Percentiles rank a stretch among this genome's conserved stretches.
These are phyloP conservation scores for Myriosclerotinia duriaeana DNA, from an alignment of 2,329 filamentous ascomycete species.

Conservation along the genomic window DNA sequence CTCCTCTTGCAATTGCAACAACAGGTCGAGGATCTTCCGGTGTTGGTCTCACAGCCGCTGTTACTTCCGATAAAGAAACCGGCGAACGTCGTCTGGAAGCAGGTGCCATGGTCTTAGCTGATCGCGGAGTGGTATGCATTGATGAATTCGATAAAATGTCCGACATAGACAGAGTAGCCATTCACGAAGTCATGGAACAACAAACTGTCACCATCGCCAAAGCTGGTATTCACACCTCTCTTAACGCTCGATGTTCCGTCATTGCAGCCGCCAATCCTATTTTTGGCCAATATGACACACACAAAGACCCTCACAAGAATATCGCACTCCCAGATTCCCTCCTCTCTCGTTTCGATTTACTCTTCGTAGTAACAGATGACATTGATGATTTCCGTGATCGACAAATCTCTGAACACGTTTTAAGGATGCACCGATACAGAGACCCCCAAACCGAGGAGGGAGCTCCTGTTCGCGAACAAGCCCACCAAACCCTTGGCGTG, in stretches of 20 bases:
- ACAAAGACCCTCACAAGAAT: conserved; percentile 98
- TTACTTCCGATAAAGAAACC: conserved; percentile 96
- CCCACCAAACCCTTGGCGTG: conserved; percentile 80
- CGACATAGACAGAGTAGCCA: conserved; percentile 94
- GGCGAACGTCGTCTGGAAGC: conserved; percentile 92
- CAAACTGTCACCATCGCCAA: conserved; percentile 99
- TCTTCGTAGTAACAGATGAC: conserved; percentile 97
- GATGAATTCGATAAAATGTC: conserved; percentile 99
- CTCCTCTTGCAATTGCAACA: conserved; percentile 92
- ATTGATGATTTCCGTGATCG: conserved; percentile 93
- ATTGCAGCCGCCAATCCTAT: conserved; percentile 96
- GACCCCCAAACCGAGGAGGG: conserved; percentile 92
- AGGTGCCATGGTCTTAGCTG: conserved; percentile 97
- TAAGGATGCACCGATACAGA: conserved; percentile 95
- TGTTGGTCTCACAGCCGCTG: conserved; percentile 94
- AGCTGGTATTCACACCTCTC: conserved; percentile 93
- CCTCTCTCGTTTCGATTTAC: conserved; percentile 94
- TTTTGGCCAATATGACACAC: conserved; percentile 96
- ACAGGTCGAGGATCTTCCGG: conserved; percentile 96
- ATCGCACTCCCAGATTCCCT: conserved; percentile 96
- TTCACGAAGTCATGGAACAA: conserved; percentile 99
- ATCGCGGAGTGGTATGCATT: conserved; percentile 96
- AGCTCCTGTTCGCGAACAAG: conserved; percentile 86
- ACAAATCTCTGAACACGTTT: conserved; percentile 90
- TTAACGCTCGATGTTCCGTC: conserved; percentile 96